Evolutionary conservation across 352 stramenopile genomes (phyloP).

Genomic region (Hyaloperonospora arabidopsidis): DNA sequence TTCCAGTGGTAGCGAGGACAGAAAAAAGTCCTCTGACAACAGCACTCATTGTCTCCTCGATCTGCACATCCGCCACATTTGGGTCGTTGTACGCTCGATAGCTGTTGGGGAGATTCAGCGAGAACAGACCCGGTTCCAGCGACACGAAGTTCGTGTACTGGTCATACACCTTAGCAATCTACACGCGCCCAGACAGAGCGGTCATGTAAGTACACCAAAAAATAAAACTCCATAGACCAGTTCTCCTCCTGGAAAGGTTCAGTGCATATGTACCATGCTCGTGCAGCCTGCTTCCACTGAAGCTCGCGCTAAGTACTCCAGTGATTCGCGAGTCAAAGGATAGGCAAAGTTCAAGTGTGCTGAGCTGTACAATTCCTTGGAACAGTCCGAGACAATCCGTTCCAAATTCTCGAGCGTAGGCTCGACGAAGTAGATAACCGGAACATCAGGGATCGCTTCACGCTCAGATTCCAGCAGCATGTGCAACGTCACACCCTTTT

Average conservation of each 20-base stretch:
- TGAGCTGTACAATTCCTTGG: constrained; percentile 88
- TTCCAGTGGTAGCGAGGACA: constrained; percentile 88
- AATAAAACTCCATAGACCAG: background rate
- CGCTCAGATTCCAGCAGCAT: constrained; percentile 91
- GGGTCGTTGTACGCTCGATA: constrained; percentile 93
- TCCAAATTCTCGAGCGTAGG: constrained; percentile 92
- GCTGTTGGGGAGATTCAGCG: constrained; percentile 87
- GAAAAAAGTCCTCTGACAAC: constrained; percentile 88
- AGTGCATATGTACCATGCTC: constrained; percentile 46
- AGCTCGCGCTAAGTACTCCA: constrained; percentile 82
- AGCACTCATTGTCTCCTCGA: constrained; percentile 63
- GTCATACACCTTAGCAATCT: constrained; percentile 94
- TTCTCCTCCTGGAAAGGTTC: background rate
- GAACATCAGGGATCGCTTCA: constrained; percentile 94
- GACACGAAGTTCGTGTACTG: constrained; percentile 97
- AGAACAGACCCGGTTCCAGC: constrained; percentile 92
- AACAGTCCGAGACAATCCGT: constrained; percentile 91
- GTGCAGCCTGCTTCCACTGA: constrained; percentile 71
- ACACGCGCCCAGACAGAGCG: constrained; percentile 3
- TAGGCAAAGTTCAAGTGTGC: constrained; percentile 93
- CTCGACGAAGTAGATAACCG: constrained; percentile 95
- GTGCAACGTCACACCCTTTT: constrained; percentile 95
- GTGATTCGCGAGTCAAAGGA: constrained; percentile 74
- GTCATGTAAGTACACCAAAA: constrained; percentile 1
- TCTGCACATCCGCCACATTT: constrained; percentile 61